A percentile compares a stretch with the other conserved stretches of the same genome.
Evolutionary conservation across 257 asterid genomes (phyloP).

Genomic region (Plantago ovata): DNA sequence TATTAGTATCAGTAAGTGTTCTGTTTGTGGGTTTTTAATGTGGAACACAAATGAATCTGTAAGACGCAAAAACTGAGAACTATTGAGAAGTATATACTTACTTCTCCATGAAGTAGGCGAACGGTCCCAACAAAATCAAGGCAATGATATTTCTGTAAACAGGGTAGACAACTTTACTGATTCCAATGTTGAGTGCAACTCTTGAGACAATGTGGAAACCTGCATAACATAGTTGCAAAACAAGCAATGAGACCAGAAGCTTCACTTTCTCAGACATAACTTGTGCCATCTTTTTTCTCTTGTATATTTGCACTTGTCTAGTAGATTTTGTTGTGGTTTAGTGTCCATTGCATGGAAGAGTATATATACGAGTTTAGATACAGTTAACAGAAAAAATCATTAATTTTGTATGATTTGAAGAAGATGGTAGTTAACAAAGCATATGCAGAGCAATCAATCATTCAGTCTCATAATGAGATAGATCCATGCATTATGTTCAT

Average conservation of each 20-base stretch:
- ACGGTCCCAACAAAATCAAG: constrained; percentile 61
- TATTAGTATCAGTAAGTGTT: background rate
- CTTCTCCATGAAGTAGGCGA: constrained; percentile 79
- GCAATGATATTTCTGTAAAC: constrained; percentile 80
- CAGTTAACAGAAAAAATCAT: constrained; percentile 9
- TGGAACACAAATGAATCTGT: background rate
- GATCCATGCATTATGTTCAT: constrained; percentile 24
- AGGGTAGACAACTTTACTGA: constrained; percentile 85
- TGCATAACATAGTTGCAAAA: constrained; percentile 76
- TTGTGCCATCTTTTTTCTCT: constrained; percentile 35
- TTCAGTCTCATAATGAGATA: constrained; percentile 35
- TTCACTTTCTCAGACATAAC: constrained; percentile 48
- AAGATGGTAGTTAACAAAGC: constrained; percentile 31
- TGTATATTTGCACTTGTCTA: constrained; percentile 13
- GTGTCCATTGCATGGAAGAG: background rate
- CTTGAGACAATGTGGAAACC: constrained; percentile 88
- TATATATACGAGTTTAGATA: constrained; percentile 1
- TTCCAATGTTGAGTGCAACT: constrained; percentile 78
- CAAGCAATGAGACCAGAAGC: constrained; percentile 58
- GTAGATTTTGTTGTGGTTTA: background rate
- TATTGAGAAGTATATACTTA: constrained; percentile 24
- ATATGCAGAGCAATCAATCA: constrained; percentile 62
- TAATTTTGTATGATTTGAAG: constrained; percentile 33
- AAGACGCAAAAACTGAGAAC: background rate
- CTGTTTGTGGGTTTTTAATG: too few relatives aligned